Base-by-base conservation (phyloP, 768 basidiomycete genomes). In the Russula sp. region DNA sequence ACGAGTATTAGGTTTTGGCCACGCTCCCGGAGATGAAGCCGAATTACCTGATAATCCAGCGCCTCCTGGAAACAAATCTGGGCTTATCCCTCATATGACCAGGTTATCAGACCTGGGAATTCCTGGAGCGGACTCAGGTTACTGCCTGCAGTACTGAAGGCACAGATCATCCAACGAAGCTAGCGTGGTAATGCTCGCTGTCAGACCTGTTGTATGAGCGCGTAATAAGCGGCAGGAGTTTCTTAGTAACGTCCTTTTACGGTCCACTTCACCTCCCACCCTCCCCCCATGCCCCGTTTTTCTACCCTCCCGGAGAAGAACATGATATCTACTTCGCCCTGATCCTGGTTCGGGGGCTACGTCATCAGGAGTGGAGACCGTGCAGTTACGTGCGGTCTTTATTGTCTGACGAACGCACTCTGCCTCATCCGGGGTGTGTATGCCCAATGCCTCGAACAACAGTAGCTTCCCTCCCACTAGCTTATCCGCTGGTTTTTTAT, bases 1-100 rank as follows among this genome's bases (percentile, higher is more conserved):
- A 38, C 59, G 36, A 4, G 47, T 61, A 48, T 56, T 56, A 56
- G 54, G 54, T 61, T 61, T 32, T 50, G 45, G 2, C 29, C 13
- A 20, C 25, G 1, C 32, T 2, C 46, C 45, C 48, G 55, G 54
- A 45, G 42, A 56, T 49, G 34, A 56, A 50, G 41, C 60, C 47
- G 53, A 35, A 20, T 14, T 34, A n/a, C 16, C 11, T 25, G 47
- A 25, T n/a, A 32, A 46, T 29, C 25, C 0, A 38, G 47, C 54
- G 48, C 47, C 47, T 18, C 35, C 41, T 42, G 32, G 9, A n/a
- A n/a, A 25, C 11, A 18, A 42, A 34, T 55, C 34, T 20, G 20
- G 43, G 32, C 20, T 36, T 59, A 35, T 59, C 36, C 49, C 18
- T 10, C 5, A 54, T 32, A 22, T n/a, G 11, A 39, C 55, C 50